Evolutionary conservation across 1,139 yeast species (phyloP).

Genomic region (Blastobotrys indianensis): DNA sequence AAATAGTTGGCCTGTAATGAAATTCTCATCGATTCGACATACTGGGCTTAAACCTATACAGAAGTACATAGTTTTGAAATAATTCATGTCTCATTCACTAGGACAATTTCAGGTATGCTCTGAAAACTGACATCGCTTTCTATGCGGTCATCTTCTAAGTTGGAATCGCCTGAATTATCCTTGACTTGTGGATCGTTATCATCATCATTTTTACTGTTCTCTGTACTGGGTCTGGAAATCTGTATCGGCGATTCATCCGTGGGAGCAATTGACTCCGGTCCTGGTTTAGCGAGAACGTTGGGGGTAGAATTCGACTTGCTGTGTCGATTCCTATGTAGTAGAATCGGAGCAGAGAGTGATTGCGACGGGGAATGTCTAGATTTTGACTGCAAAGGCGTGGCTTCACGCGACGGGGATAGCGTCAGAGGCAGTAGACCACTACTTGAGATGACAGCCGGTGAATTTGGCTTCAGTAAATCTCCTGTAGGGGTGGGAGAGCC

Average conservation of each 20-base stretch:
- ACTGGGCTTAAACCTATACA: neutral
- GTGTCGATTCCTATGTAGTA: constrained; percentile 8
- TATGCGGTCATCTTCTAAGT: no score
- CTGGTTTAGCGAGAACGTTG: constrained; percentile 1
- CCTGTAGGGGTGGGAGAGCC: constrained; percentile 16
- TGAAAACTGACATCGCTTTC: no score
- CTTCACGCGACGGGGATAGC: constrained; percentile 20
- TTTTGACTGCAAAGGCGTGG: constrained; percentile 7
- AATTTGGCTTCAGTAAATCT: constrained; percentile 2
- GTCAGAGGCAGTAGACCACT: constrained; percentile 23
- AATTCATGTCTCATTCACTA: neutral
- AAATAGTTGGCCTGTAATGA: constrained; percentile 57
- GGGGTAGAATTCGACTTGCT: constrained; percentile 17
- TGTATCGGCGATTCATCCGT: no score
- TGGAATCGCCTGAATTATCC: no score
- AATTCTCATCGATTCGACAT: no score
- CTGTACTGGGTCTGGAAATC: no score
- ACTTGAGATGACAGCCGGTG: constrained; percentile 12
- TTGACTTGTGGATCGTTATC: no score
- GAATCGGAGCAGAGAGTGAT: no score
- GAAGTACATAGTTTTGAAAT: neutral
- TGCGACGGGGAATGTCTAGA: neutral
- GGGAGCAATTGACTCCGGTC: constrained; percentile 9
- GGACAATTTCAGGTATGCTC: neutral
- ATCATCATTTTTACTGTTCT: no score